Evolutionary conservation across 164 flowering plant species (phyloP).

Genomic region (Chimonanthus praecox): DNA sequence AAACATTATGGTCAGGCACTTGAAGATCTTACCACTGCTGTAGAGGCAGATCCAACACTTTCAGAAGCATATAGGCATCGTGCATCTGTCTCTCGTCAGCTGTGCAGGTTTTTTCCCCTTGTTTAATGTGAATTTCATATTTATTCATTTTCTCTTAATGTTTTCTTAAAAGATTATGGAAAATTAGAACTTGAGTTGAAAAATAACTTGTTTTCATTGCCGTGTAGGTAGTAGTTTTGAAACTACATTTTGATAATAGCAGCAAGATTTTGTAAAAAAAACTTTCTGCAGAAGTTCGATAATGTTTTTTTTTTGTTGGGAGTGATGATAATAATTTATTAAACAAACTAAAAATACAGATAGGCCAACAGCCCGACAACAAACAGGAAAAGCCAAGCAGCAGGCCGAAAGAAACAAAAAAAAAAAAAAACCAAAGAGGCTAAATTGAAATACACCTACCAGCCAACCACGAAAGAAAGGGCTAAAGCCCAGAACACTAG

Average conservation of each 20-base stretch:
- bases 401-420: too few species aligned
- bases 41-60: conserved; percentile 80
- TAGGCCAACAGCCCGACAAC: too few species aligned
- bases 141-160: neutral
- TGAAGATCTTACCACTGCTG: conserved; percentile 79
- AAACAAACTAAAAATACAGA: too few species aligned
- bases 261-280: too few species aligned
- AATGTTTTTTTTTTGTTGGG: too few species aligned
- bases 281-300: too few species aligned
- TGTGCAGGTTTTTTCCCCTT: conserved; percentile 63
- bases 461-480: too few species aligned
- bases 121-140: neutral
- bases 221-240: neutral
- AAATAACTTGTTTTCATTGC: neutral
- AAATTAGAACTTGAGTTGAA: neutral
- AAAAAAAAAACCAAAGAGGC: too few species aligned
- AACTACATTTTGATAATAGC: neutral
- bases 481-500: too few species aligned
- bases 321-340: too few species aligned
- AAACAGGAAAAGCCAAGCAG: too few species aligned
- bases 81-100: conserved; percentile 70
- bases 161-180: neutral
- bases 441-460: too few species aligned
- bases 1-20: conserved; percentile 80
- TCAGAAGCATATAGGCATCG: conserved; percentile 78